These are phyloP conservation scores for Fusarium palustre DNA, from an alignment of 2,329 filamentous ascomycete genomes.

Conservation along the genomic window DNA sequence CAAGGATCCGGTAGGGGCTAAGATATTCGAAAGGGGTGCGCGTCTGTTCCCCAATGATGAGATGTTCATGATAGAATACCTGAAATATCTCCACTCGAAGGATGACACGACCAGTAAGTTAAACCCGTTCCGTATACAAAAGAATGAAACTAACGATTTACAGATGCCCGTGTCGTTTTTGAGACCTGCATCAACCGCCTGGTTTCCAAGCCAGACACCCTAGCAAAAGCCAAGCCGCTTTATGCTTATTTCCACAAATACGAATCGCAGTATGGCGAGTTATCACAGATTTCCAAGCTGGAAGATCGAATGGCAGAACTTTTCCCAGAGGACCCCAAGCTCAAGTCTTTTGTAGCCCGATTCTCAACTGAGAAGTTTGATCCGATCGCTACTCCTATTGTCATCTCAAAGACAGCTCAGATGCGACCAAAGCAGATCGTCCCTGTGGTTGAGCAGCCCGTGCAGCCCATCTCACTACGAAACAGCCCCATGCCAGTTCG, in stretches of 20 bases:
- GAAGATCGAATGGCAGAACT: conserved; percentile 93
- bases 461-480: conserved; percentile 55
- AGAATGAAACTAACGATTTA: conserved; percentile 32
- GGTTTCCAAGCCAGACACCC: conserved; percentile 78
- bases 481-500: conserved; percentile 57
- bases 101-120: conserved; percentile 92
- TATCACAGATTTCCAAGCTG: conserved; percentile 88
- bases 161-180: conserved; percentile 94
- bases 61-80: conserved; percentile 91
- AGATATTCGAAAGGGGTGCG: conserved; percentile 94
- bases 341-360: conserved; percentile 80
- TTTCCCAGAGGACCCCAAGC: conserved; percentile 87
- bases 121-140: not conserved
- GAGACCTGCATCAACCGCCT: conserved; percentile 91
- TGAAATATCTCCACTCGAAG: conserved; percentile 92
- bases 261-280: conserved; percentile 92
- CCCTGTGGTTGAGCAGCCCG: conserved; percentile 63
- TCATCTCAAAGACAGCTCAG: conserved; percentile 84
- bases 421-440: conserved; percentile 72
- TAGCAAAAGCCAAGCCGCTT: conserved; percentile 82
- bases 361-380: conserved; percentile 81
- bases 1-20: conserved; percentile 89
- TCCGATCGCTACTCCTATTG: conserved; percentile 81
- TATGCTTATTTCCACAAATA: conserved; percentile 95
- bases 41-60: conserved; percentile 96